Base-by-base conservation (phyloP, 1,139 yeast genomes). In the Dujonia santamariae region DNA sequence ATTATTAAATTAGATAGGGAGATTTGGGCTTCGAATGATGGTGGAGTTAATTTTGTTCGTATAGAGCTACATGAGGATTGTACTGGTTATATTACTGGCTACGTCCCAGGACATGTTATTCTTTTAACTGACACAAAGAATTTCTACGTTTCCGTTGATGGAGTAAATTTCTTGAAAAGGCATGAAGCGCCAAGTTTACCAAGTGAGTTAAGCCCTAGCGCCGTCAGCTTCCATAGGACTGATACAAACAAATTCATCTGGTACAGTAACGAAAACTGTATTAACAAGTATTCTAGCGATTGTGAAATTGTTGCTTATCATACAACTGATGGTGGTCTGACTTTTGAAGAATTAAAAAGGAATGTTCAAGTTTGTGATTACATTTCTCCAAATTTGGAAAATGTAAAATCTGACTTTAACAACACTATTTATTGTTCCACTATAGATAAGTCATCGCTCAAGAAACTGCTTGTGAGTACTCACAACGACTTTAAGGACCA, bases 11-110 rank as follows among this genome's bases (percentile, higher is more conserved):
- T 92, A 0, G 55, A 60, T 18, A 59, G 65, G 23, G 68, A 75
- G 25, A 59, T 65, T 7, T 81, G 61, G 46, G 70, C 86, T 11
- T 85, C 96, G 1, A 84, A 79, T 49, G 80, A 88, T 57, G 95
- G 94, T 31, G 97, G 97, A 15, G 53, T 63, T 3, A 56, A 59
- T 1, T 82, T 90, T 62, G 63, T 65, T 12, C 61, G 63, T 40
- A 66, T 75, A 16, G 72, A 63, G 2, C 52, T 73, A 4, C 60
- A 62, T 26, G 80, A 73, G 15, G 64, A 71, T 16, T 67, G 86
- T 28, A 44, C 69, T 4, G 76, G 74, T 6, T 70, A 83, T 26
- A 67, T 70, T 32, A 67, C 78, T 33, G 92, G 94, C 36, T 72
- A 66, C 41, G 72, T 72, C 46, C 72, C 80, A n/a, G 81, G 85